A percentile compares a stretch with the other conserved stretches of the same genome.
phyloP scores from a whole-genome alignment of 75 land plant genomes.

The Selaginella tamariscina region DNA sequence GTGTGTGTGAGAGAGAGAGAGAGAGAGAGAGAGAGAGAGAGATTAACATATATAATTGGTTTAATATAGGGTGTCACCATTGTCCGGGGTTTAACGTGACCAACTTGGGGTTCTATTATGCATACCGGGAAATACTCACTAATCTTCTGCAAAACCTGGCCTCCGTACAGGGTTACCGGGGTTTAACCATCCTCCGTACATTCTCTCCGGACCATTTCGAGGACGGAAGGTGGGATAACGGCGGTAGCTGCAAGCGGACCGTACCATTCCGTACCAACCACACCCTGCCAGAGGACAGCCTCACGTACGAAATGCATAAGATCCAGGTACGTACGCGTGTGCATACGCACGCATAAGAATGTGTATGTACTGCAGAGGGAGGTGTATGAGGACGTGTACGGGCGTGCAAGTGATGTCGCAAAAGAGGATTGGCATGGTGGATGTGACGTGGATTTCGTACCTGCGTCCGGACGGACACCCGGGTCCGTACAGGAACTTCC shows the following conservation, averaged over 20 bases:
- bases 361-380: no score
- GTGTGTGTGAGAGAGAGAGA: no score
- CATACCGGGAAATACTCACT: slow-evolving; percentile 42
- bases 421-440: slow-evolving; percentile 22
- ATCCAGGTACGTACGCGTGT: no score
- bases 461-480: slow-evolving; percentile 93
- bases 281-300: slow-evolving; percentile 10
- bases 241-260: slow-evolving; percentile 57
- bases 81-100: slow-evolving; percentile 41
- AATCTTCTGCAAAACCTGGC: slow-evolving; percentile 29
- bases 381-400: background rate
- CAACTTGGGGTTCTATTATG: slow-evolving; percentile 53
- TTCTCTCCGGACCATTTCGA: slow-evolving; percentile 90
- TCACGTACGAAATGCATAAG: slow-evolving; percentile 33
- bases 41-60: no score
- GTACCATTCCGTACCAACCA: slow-evolving; percentile 35
- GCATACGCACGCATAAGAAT: no score
- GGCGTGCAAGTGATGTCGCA: no score
- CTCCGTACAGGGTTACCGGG: slow-evolving; percentile 35
- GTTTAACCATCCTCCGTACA: slow-evolving; percentile 49
- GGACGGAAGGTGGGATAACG: slow-evolving; percentile 70
- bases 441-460: slow-evolving; percentile 39
- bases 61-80: slow-evolving; percentile 89
- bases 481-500: slow-evolving; percentile 52
- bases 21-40: no score